A percentile compares a stretch with the other conserved stretches of the same genome.
Conservation (phyloP, 2,329 filamentous ascomycete genomes). For the Fusarium dimerum region DNA sequence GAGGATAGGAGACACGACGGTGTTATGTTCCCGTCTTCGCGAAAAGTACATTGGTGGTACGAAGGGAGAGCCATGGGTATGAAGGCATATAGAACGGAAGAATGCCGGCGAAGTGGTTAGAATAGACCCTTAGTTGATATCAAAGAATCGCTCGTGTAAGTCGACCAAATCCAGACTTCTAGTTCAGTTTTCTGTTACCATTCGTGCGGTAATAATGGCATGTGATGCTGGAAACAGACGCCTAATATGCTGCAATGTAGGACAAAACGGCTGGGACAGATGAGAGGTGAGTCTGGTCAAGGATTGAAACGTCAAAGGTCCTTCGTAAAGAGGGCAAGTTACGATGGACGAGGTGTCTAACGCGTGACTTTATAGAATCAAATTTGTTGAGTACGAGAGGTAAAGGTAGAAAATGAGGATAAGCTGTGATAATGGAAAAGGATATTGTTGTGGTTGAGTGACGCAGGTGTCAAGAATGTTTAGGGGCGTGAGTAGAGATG, state of each 20-base stretch:
- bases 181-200: neutral
- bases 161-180: neutral
- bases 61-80: constrained; percentile 27
- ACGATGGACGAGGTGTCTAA: constrained; percentile 1
- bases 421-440: neutral
- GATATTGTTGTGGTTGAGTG: too few species aligned
- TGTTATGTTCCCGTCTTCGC: constrained; percentile 27
- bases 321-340: neutral
- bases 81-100: constrained; percentile 9
- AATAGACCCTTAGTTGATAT: constrained; percentile 1
- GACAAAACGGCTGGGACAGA: neutral
- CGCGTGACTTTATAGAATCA: constrained; percentile 6
- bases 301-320: neutral
- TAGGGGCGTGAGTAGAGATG: neutral
- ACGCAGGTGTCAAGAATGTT: neutral
- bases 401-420: neutral
- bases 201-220: neutral
- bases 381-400: constrained; percentile 11
- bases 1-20: constrained; percentile 12
- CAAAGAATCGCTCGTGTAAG: neutral
- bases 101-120: constrained; percentile 4
- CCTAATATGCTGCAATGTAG: neutral
- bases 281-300: neutral
- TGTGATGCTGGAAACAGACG: neutral
- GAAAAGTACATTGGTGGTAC: constrained; percentile 29